Evolutionary conservation across 108 stramenopile genomes (phyloP), one percentile per base, ranked within the genome.

Genomic region (Conticribra weissflogii): DNA sequence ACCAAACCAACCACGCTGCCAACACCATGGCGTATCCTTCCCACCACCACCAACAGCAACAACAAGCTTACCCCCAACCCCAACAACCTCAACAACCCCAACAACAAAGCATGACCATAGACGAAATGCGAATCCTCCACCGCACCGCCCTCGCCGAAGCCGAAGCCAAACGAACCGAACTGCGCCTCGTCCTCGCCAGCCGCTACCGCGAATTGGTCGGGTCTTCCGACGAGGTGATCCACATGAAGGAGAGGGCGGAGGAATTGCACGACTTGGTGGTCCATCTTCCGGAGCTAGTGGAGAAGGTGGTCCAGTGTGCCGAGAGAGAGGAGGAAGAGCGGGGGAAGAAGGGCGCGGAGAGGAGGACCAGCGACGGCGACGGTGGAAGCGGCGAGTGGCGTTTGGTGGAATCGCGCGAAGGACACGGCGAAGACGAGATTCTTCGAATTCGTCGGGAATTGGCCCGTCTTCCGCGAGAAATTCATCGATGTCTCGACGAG

Each of bases 181-280:
- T 95, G 18, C 89, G 89, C 0, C 66, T 95, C 47, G 94, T 95
- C 7, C 50, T 95, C 68, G 91, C 94, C 2, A 85, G 83, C 41
- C 88, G 94, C 4, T 95, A 95, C 72, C 83, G 88, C 4, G 94
- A 95, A 57, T 66, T 95, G 34, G 94, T 95, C 18, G 94, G 94
- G 15, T 86, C 86, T 44, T 76, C 73, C 28, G 94, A 95, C 60
- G 91, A 95, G 66, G 94, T 95, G 29, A 66, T 86, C n/a, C 76
- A 82, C 61, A 95, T 95, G 94, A 65, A 80, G 32, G 87, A 89
- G 54, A 74, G 88, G 14, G 74, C 91, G 0, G 83, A 89, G 74
- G 88, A 91, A 66, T 78, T 95, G 27, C 67, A 91, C 67, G 81
- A 81, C 2, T 59, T 92, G 45, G 89, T 95, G 30, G 63, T 65